Evolutionary conservation across 441 rosid genomes (phyloP), one percentile per base, ranked within the genome.

Genomic region (Populus tomentosa): DNA sequence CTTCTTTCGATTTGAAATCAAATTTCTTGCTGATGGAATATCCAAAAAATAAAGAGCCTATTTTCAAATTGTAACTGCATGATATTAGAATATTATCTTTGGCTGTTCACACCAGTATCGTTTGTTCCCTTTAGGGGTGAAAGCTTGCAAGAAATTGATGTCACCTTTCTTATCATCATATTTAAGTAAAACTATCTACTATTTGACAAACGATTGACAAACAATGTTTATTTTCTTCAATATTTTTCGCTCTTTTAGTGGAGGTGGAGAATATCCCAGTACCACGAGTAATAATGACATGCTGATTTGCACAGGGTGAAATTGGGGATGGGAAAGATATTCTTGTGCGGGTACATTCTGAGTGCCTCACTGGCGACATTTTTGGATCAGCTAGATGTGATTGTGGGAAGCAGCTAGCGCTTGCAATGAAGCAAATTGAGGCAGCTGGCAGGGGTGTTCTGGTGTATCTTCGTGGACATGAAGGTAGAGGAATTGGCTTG

Each of bases 291-390:
- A 10, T 61, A 46, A 56, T 30, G 23, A 67, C 8, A 14, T 18
- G 80, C 32, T 74, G 50, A 35, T 65, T 33, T 36, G 30, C 73
- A 79, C 87, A 92, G 97, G 94, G 98, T 65, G 93, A 94, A 42
- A 85, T 92, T 65, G 96, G 95, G 73, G 97, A 89, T 28, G 97
- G 97, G 70, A 86, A 87, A 78, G 97, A 88, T 79, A 87, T 94
- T 80, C 92, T 92, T 1, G 97, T 92, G 78, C 86, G 97, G 79
- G 97, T 94, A 63, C 97, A 91, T 81, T 92, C 94, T 0, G 97
- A 94, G 74, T 94, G 98, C 85, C 92, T 90, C 61, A 91, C 97
- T 0, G 97, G 98, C n/a, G 97, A 94, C 84, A 94, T 91, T 80
- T 92, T 94, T 80, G 95, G 97, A 30, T 94, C 97, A 6, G 92